Conservation (phyloP, 768 basidiomycete species). For the Hemileccinum impolitum region DNA sequence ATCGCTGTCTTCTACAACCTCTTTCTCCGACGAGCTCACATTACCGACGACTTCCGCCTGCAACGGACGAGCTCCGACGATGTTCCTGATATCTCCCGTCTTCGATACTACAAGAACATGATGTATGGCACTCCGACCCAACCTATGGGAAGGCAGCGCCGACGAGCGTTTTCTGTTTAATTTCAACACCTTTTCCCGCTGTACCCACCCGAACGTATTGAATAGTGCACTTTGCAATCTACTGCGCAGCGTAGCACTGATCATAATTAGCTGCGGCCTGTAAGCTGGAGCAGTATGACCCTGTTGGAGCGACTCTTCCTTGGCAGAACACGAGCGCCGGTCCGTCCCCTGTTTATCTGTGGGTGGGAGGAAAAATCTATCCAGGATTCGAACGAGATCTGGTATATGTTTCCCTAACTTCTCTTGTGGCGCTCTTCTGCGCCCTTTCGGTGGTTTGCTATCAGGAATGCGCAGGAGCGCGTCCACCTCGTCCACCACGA, state of each 20-base stretch:
- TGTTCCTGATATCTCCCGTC: constrained; percentile 50
- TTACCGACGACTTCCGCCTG: background rate
- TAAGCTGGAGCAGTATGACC: background rate
- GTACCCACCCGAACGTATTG: constrained; percentile 58
- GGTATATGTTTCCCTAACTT: constrained; percentile 54
- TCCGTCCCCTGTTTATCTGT: constrained; percentile 7
- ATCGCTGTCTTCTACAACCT: background rate
- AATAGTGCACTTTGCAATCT: constrained; percentile 41
- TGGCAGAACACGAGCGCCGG: background rate
- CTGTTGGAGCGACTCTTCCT: constrained; percentile 11
- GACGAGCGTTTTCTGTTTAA: constrained; percentile 26
- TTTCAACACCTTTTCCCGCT: constrained; percentile 35
- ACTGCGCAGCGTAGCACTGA: constrained; percentile 66
- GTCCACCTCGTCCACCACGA: constrained; percentile 77
- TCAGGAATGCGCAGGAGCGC: constrained; percentile 57
- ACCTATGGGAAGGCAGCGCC: constrained; percentile 24
- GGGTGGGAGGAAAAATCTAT: constrained; percentile 48
- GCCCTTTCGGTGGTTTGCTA: constrained; percentile 36
- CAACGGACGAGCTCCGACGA: constrained; percentile 40
- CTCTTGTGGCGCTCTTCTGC: constrained; percentile 34
- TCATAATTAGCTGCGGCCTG: constrained; percentile 60
- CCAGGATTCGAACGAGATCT: constrained; percentile 55
- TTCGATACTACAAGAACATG: constrained; percentile 61
- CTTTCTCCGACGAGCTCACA: background rate
- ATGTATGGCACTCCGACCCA: constrained; percentile 38